Base-by-base conservation (phyloP, 2,329 filamentous ascomycete species). In the Tolypocladium tropicale region DNA sequence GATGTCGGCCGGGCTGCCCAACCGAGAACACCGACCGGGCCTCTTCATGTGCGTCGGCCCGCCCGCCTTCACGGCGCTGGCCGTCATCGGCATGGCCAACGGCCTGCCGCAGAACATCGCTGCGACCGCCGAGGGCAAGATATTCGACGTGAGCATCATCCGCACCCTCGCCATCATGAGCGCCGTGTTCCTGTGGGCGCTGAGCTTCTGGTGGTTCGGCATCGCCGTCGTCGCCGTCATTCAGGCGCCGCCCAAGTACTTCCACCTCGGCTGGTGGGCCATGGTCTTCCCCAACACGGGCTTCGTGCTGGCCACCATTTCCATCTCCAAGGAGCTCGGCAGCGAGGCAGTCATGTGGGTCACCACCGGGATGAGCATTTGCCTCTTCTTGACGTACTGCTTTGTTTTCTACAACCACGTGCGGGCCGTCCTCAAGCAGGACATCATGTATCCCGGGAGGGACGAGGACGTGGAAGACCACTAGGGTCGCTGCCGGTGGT, bases 21-120 rank as follows among this genome's bases (percentile, higher is more conserved):
- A 68, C 52, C 56, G 68, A 9, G 83, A 87, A 63, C 83, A 86
- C 58, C 75, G 86, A 53, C 83, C 86, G 0, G 86, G 82, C 0
- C 80, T 90, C 66, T 90, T 88, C 73, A 89, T 90, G 74, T 85
- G 84, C 58, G 86, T 89, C n/a, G 87, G 87, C 0, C 85, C 87
- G 1, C 85, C 86, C 0, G 79, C 84, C 1, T 90, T 89, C 72
- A 90, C 86, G 0, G 83, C 82, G 1, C 73, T 89, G 16, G 86
- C 86, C 0, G 75, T 89, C 43, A 80, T 90, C 39, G 85, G 85
- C 52, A 85, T 89, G 78, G 78, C 85, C 0, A 66, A 68, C 36
- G 57, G 61, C 3, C 62, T 69, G 4, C 78, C 79, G 7, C 69
- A 73, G 48, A 70, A 69, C 9, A 69, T 82, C 32, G 75, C 79